Evolutionary conservation across 768 basidiomycete species (phyloP), one percentile per base, ranked within the genome.

Genomic region (Zangia roseola): DNA sequence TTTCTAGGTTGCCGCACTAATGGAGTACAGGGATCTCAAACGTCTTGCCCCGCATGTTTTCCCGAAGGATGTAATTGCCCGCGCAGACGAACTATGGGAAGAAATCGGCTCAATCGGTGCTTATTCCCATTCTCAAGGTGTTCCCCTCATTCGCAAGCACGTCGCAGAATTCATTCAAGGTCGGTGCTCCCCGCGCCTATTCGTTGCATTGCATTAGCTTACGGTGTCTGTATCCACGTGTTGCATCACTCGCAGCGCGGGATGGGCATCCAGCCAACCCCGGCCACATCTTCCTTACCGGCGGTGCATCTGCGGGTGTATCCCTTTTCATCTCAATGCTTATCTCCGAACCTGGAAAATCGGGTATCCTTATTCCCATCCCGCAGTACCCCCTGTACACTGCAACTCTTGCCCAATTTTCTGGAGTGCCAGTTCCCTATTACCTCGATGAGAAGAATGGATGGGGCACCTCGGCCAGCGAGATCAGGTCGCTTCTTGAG

Each of bases 331-430:
- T 95, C 57, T 82, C 82, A 61, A 82, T 89, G 75, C 81, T 94
- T 52, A 86, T 93, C 58, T 73, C 82, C 10, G 69, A 76, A 19
- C 82, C 81, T 19, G 53, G 61, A 17, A 76, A 73, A 23, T 80
- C 81, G 40, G 93, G 91, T 7, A 79, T 95, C 59, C 80, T 95
- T 45, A 97, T 98, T 62, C 95, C 95, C 26, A 98, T 99, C 54
- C 95, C 95, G 2, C 95, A 99, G 71, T 98, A 99, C 67, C 95
- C 95, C 2, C 78, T 99, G 10, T 99, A 99, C 70, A 97, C 94
- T 31, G 95, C 95, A 26, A 84, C 94, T 1, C 83, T 99, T 42
- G 90, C 95, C 2, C 87, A 93, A 60, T 82, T 81, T 65, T 76
- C 77, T 38, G 94, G 94, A n/a, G 73, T 78, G 6, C 74, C 90